Evolutionary conservation across 2,329 filamentous ascomycete species (phyloP).

Genomic region (Cladophialophora chaetospira): DNA sequence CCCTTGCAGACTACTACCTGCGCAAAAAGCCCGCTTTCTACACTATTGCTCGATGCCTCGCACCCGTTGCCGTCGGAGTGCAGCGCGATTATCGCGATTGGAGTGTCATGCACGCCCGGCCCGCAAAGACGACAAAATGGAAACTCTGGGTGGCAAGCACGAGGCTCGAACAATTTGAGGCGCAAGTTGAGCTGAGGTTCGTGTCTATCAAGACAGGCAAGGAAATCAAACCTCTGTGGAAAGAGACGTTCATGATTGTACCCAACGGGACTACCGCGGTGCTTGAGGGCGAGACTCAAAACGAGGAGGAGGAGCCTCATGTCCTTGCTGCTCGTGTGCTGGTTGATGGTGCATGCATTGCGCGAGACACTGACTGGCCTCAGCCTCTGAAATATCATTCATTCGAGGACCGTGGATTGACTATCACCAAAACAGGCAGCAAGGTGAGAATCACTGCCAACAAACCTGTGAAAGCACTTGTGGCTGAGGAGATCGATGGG

Average conservation of each 20-base stretch:
- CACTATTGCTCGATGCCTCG: conserved; percentile 58
- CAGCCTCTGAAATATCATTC: conserved; percentile 61
- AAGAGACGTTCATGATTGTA: conserved; percentile 49
- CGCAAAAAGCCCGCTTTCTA: conserved; percentile 65
- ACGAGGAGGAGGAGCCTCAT: conserved; percentile 47
- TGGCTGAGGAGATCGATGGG: conserved; percentile 58
- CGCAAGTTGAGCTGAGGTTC: conserved; percentile 46
- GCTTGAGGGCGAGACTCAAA: conserved; percentile 26
- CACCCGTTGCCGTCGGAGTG: conserved; percentile 58
- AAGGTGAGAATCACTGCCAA: conserved; percentile 33
- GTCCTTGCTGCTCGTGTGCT: conserved; percentile 54
- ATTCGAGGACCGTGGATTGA: conserved; percentile 49
- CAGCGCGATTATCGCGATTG: conserved; percentile 42
- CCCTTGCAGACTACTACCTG: conserved; percentile 62
- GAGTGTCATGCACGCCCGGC: neutral
- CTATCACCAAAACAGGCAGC: neutral
- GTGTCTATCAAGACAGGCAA: conserved; percentile 56
- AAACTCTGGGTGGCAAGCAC: conserved; percentile 58
- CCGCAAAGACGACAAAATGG: neutral
- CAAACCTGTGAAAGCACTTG: conserved; percentile 59
- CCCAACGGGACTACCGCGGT: conserved; percentile 59
- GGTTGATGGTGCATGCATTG: conserved; percentile 52
- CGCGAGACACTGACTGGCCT: conserved; percentile 60
- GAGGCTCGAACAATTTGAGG: conserved; percentile 35
- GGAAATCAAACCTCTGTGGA: conserved; percentile 53